Percentiles rank a stretch among this genome's conserved stretches.
Evolutionary conservation across 2,329 filamentous ascomycete species (phyloP).

Genomic region (Clarireedia hainanense): DNA sequence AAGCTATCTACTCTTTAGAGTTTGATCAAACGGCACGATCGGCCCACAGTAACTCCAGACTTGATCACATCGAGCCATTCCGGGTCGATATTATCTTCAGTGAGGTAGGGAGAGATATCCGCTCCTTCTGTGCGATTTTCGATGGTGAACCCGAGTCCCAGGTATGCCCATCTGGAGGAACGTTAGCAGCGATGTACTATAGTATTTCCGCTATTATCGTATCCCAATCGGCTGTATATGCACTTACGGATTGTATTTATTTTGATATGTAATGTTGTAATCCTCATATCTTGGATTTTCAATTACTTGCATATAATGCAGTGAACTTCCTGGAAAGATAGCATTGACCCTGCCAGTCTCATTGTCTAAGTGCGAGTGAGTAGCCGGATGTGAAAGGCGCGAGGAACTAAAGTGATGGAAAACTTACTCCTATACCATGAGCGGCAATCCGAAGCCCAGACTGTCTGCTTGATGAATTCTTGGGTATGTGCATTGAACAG

Average conservation of each 20-base stretch:
- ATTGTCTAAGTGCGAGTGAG: conserved; percentile 28
- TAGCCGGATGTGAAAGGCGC: not conserved
- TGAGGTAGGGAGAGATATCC: conserved; percentile 3
- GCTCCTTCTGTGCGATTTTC: conserved; percentile 1
- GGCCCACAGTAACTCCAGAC: not conserved
- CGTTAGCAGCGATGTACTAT: not conserved
- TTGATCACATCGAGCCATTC: conserved; percentile 1
- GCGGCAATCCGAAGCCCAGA: conserved; percentile 37
- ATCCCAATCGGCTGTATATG: not conserved
- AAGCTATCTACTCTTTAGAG: no score
- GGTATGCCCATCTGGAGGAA: conserved; percentile 5
- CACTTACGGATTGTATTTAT: conserved; percentile 4
- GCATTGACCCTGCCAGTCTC: conserved; percentile 38
- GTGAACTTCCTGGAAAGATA: conserved; percentile 42
- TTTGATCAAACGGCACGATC: not conserved
- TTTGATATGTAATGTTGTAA: conserved; percentile 36
- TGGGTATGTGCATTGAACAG: conserved; percentile 43
- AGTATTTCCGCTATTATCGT: no score
- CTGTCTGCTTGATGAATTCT: conserved; percentile 44
- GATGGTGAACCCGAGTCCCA: conserved; percentile 1
- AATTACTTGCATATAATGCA: conserved; percentile 40
- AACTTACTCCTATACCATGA: conserved; percentile 22
- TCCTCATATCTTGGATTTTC: conserved; percentile 36
- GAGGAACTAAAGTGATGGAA: not conserved
- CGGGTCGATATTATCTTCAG: not conserved